Evolutionary conservation across 306 rosid species (phyloP).

Genomic region (Fagus sylvatica): DNA sequence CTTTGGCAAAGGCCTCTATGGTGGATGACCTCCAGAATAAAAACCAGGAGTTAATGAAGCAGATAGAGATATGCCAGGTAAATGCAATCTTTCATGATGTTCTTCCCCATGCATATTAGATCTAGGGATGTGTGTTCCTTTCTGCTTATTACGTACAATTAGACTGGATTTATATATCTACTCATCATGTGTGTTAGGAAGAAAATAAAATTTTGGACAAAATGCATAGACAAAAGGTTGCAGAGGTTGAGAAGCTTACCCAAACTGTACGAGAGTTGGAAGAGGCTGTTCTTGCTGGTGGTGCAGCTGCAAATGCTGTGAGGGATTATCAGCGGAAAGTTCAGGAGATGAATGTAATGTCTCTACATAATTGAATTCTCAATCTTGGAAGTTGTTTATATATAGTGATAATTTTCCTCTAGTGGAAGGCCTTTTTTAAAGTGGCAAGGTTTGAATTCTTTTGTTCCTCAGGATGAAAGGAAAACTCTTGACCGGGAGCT

Average conservation of each 20-base stretch:
- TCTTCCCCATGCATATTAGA: background rate
- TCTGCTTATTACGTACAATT: conserved; percentile 2
- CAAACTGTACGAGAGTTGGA: conserved; percentile 98
- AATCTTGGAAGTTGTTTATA: conserved; percentile 15
- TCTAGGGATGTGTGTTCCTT: conserved; percentile 13
- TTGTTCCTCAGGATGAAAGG: conserved; percentile 77
- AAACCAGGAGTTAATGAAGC: conserved; percentile 95
- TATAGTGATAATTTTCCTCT: conserved; percentile 15
- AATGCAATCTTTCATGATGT: conserved; percentile 11
- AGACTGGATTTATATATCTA: conserved; percentile 20
- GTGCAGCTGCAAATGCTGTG: conserved; percentile 99
- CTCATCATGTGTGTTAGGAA: conserved; percentile 57
- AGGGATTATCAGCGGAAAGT: conserved; percentile 98
- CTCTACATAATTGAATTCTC: conserved; percentile 20
- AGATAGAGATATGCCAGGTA: conserved; percentile 99
- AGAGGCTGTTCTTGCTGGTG: conserved; percentile 99
- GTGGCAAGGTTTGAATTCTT: conserved; percentile 25
- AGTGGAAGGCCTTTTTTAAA: conserved; percentile 21
- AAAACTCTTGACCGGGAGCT: conserved; percentile 97
- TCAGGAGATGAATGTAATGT: conserved; percentile 96
- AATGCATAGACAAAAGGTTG: conserved; percentile 98
- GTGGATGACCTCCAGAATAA: conserved; percentile 99
- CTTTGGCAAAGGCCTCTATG: conserved; percentile 99
- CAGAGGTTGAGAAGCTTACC: conserved; percentile 98
- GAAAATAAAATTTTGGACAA: conserved; percentile 97